These are phyloP conservation scores for Huntiella bhutanensis DNA, from an alignment of 2,329 filamentous ascomycete genomes.

Conservation along the genomic window DNA sequence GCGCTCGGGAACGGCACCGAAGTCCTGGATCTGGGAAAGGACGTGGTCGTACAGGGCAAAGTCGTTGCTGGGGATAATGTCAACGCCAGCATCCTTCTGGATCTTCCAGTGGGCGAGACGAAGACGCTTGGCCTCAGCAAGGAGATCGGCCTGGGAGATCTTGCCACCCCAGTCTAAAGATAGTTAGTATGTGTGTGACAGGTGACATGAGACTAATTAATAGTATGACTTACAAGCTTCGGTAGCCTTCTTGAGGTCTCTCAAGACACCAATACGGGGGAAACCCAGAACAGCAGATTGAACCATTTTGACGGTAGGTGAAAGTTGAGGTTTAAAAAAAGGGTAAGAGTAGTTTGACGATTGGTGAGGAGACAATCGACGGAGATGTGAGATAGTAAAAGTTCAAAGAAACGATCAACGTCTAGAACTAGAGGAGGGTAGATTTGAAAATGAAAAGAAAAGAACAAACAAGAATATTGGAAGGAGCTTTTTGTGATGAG, in stretches of 20 bases:
- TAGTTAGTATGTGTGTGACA: slow-evolving; percentile 12
- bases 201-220: slow-evolving; percentile 3
- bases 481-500: not conserved
- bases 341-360: not conserved
- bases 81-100: slow-evolving; percentile 95
- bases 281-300: slow-evolving; percentile 79
- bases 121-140: slow-evolving; percentile 90
- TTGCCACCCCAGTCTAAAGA: slow-evolving; percentile 65
- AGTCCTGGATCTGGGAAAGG: slow-evolving; percentile 94
- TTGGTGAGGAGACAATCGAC: not conserved
- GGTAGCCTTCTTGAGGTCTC: slow-evolving; percentile 99
- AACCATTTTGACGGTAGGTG: slow-evolving; percentile 34
- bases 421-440: slow-evolving; percentile 5
- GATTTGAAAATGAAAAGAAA: slow-evolving; percentile 5
- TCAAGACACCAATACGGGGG: slow-evolving; percentile 93
- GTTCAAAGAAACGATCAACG: slow-evolving; percentile 1
- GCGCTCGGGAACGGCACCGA: slow-evolving; percentile 78
- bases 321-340: slow-evolving; percentile 1
- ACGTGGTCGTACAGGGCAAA: slow-evolving; percentile 98
- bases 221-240: slow-evolving; percentile 54
- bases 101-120: slow-evolving; percentile 98
- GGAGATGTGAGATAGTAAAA: not conserved
- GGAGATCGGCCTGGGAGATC: slow-evolving; percentile 75
- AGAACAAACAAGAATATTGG: slow-evolving; percentile 1
- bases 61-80: slow-evolving; percentile 98